Evolutionary conservation across 768 basidiomycete species (phyloP), one percentile per base, ranked within the genome.

Genomic region (Saitozyma sp.): DNA sequence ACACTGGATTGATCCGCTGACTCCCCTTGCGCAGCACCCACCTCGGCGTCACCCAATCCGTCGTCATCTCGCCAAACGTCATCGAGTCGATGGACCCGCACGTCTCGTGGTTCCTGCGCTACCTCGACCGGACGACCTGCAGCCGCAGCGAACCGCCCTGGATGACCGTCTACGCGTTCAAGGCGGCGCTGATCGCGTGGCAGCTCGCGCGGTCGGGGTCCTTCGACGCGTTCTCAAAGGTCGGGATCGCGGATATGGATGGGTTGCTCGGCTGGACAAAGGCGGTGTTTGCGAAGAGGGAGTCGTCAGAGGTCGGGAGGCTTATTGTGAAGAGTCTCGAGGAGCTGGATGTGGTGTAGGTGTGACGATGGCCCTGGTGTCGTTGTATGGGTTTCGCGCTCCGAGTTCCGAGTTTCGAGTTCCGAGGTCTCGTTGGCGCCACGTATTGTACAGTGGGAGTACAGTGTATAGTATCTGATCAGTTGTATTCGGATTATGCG

Each of bases 111-210:
- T 71, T 68, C 49, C 60, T 75, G 6, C 58, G 38, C 19, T 70
- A 68, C 54, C 70, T 75, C 45, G 62, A 61, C 16, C 8, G 37
- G 8, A 59, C 63, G 0, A 6, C 39, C 2, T 40, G 39, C 13
- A n/a, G 50, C 19, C 37, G 43, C 29, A 19, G 10, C 50, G 71
- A 73, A 63, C 54, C 69, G 8, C 73, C 73, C 6, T 71, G 68
- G 57, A 55, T 75, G n/a, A 63, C 68, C 5, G 50, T 70, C n/a
- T 75, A 66, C 62, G 64, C 64, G 3, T 75, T 64, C 65, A 69
- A 67, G 48, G 68, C 70, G 11, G 64, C 62, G 4, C 55, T 75
- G 46, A 56, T 75, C 10, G 68, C 70, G 1, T 65, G 62, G 64
- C 73, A 75, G 43, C 50, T 75, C 10, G 57, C 49, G 8, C 49